phyloP scores from a whole-genome alignment of 2,329 filamentous ascomycete species.

The Geoglossum cookeanum region DNA sequence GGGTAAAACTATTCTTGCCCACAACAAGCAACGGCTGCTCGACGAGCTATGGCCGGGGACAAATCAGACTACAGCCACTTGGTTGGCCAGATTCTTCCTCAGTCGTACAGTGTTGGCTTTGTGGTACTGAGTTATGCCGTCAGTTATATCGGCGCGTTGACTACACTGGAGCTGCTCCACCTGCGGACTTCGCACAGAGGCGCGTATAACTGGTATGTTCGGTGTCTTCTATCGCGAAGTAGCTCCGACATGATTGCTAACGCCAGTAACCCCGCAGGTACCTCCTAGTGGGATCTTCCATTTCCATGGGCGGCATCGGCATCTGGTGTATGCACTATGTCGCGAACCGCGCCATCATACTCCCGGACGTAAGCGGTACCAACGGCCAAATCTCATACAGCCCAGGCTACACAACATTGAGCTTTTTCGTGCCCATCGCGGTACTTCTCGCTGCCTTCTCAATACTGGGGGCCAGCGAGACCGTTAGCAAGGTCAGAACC shows the following conservation, averaged over 20 bases:
- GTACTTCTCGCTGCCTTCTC: conserved; percentile 57
- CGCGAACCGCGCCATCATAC: conserved; percentile 58
- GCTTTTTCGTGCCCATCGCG: conserved; percentile 60
- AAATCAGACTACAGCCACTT: background rate
- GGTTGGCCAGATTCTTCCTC: conserved; percentile 20
- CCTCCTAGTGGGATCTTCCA: conserved; percentile 41
- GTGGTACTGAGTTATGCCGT: conserved; percentile 48
- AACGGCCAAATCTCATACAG: conserved; percentile 58
- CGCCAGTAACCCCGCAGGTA: conserved; percentile 26
- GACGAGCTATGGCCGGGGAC: too few species aligned
- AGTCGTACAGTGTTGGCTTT: conserved; percentile 37
- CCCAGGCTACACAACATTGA: conserved; percentile 50
- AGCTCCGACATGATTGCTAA: too few species aligned
- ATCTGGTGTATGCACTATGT: conserved; percentile 75
- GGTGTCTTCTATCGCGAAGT: too few species aligned
- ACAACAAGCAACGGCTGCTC: too few species aligned
- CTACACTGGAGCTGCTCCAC: conserved; percentile 67
- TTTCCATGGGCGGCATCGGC: conserved; percentile 54
- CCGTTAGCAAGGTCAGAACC: conserved; percentile 38
- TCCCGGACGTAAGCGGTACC: conserved; percentile 30
- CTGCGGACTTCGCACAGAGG: conserved; percentile 51
- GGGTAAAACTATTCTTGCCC: too few species aligned
- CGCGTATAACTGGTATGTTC: conserved; percentile 44
- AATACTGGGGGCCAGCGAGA: conserved; percentile 41
- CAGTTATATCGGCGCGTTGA: conserved; percentile 57